Base-by-base conservation (phyloP, 169 alveolate species). In the Perkinsus olseni region DNA sequence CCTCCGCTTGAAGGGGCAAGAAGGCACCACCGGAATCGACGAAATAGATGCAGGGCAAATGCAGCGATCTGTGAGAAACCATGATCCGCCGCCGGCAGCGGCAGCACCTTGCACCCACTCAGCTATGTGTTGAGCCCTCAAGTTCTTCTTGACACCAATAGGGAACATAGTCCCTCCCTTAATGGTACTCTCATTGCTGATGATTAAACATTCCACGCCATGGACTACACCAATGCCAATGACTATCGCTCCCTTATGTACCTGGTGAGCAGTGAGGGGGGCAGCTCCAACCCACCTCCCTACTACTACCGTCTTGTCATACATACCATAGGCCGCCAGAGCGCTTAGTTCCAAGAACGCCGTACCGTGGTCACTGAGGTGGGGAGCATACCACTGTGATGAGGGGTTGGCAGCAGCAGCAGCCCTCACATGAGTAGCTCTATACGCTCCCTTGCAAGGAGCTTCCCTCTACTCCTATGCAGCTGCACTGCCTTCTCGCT, bases 11-110 rank as follows among this genome's bases (percentile, higher is more conserved):
- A 91, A 95, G 93, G 28, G 98, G 97, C 34, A 97, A 94, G 93
- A 94, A 95, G 34, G 98, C 99, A 92, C 99, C 99, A 0, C 98
- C 99, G 34, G 97, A 95, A 94, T 97, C 99, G 39, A 97, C 98
- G 38, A 97, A 94, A 91, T 97, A 97, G 51, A 97, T 95, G 82
- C 99, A 97, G 21, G 99, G 98, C 38, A 97, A 94, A 37, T 95
- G 82, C 82, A 62, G 82, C 36, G 82, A 62, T 28, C 82, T 62
- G 31, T 28, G 82, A 0, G 17, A 28, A 4, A 28, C 8, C 1
- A 1, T 13, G 37, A 24, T 6, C 21, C 50, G 11, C 11, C 21
- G 50, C 3, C 21, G 0, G 31, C 36, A 13, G 82, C 82, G 0
- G 82, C 37, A 62, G 82, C 8, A 13, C 36, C 28, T 28, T n/a